Conservation (phyloP, 2,329 filamentous ascomycete species). For the Colletotrichum paranaense region DNA sequence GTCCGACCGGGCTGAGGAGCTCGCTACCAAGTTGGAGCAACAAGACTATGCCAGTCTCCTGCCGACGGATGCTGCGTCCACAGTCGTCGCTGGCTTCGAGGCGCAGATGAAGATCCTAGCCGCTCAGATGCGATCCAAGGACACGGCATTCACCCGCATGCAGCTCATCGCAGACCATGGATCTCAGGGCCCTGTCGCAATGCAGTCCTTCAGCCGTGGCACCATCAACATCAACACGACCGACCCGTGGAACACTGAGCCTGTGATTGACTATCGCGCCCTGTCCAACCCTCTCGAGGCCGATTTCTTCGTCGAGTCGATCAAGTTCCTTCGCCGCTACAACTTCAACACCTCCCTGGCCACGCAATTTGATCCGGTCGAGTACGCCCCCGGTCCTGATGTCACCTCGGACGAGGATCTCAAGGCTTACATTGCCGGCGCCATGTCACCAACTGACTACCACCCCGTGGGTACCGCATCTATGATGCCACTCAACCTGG, state of each 20-base stretch:
- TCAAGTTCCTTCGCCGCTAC: slow-evolving; percentile 49
- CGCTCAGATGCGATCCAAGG: slow-evolving; percentile 45
- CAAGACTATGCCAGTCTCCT: slow-evolving; percentile 48
- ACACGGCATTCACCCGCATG: slow-evolving; percentile 48
- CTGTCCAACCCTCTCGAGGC: slow-evolving; percentile 52
- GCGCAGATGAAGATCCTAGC: slow-evolving; percentile 52
- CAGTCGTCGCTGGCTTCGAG: slow-evolving; percentile 49
- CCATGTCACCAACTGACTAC: slow-evolving; percentile 43
- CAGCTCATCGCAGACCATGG: slow-evolving; percentile 38
- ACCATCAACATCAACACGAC: slow-evolving; percentile 51
- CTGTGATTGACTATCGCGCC: slow-evolving; percentile 51
- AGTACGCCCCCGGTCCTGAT: slow-evolving; percentile 45
- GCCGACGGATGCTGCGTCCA: slow-evolving; percentile 44
- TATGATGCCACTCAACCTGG: slow-evolving; percentile 56
- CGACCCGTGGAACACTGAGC: slow-evolving; percentile 48
- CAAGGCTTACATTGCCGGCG: slow-evolving; percentile 35
- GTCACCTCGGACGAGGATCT: slow-evolving; percentile 48
- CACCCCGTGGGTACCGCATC: slow-evolving; percentile 61
- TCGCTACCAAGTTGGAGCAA: slow-evolving; percentile 45
- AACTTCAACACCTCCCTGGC: slow-evolving; percentile 50
- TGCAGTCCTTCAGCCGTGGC: slow-evolving; percentile 50
- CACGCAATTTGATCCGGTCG: slow-evolving; percentile 45
- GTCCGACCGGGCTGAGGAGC: slow-evolving; percentile 43
- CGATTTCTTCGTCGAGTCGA: slow-evolving; percentile 49
- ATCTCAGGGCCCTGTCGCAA: slow-evolving; percentile 39